Evolutionary conservation across 805 yeast genomes (phyloP).

Genomic region (Hanseniaspora clermontiae): DNA sequence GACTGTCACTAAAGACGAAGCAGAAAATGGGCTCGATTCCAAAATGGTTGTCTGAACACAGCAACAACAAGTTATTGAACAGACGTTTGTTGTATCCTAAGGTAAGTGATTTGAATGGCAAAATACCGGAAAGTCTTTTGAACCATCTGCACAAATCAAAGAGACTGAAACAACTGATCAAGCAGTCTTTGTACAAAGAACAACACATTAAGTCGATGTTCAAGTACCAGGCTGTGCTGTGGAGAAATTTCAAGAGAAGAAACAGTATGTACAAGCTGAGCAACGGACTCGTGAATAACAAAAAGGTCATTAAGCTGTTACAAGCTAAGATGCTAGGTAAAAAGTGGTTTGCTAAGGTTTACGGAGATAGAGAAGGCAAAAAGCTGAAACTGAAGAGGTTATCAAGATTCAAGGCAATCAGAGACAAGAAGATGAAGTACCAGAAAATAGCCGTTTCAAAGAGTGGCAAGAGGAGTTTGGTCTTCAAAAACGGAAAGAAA

Average conservation of each 20-base stretch:
- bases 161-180: conserved; percentile 4
- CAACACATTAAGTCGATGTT: conserved; percentile 10
- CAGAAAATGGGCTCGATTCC: conserved; percentile 6
- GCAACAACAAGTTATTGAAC: conserved; percentile 3
- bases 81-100: conserved; percentile 8
- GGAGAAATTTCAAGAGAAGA: conserved; percentile 8
- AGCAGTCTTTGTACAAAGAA: conserved; percentile 7
- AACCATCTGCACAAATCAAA: conserved; percentile 5
- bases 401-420: not conserved
- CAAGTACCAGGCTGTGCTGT: conserved; percentile 8
- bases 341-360: conserved; percentile 5
- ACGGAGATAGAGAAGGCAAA: conserved; percentile 10
- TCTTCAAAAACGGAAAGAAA: not conserved
- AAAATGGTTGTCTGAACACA: not conserved
- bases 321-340: conserved; percentile 1
- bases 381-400: not conserved
- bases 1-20: not conserved
- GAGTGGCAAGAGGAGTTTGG: not conserved
- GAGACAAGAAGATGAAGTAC: conserved; percentile 7
- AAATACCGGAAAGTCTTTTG: not conserved
- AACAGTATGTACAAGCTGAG: conserved; percentile 7
- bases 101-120: conserved; percentile 4
- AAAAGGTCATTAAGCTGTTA: not conserved
- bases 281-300: not conserved
- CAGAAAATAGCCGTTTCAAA: not conserved